These are phyloP conservation scores for Fallopia convolvulus DNA, from an alignment of 148 eudicot species.

Conservation along the genomic window DNA sequence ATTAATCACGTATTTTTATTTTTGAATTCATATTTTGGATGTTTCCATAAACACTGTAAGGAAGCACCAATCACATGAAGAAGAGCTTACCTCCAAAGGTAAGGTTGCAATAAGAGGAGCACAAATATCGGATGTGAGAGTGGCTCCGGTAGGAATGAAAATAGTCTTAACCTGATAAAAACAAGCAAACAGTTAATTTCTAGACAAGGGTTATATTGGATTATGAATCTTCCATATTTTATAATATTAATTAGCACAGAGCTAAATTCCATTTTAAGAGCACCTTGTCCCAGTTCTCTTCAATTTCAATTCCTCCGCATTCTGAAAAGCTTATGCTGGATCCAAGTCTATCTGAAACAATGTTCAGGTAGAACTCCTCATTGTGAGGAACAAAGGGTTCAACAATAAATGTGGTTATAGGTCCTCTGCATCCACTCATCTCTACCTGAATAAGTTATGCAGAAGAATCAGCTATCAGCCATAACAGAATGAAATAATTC, in stretches of 20 bases:
- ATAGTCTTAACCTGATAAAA: slow-evolving; percentile 63
- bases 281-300: slow-evolving; percentile 99
- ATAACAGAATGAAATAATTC: not conserved
- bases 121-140: slow-evolving; percentile 74
- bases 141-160: slow-evolving; percentile 52
- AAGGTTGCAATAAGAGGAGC: slow-evolving; percentile 97
- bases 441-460: slow-evolving; percentile 40
- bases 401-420: slow-evolving; percentile 90
- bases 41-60: not conserved
- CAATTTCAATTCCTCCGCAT: slow-evolving; percentile 98
- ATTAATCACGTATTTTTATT: not conserved
- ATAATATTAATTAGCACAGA: not conserved
- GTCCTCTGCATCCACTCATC: slow-evolving; percentile 99
- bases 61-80: not conserved
- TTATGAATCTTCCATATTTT: not conserved
- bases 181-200: slow-evolving; percentile 3
- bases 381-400: slow-evolving; percentile 93
- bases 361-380: slow-evolving; percentile 81
- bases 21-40: not conserved
- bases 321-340: slow-evolving; percentile 91
- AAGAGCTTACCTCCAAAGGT: slow-evolving; percentile 72
- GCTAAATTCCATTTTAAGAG: not conserved
- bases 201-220: slow-evolving; percentile 1
- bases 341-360: slow-evolving; percentile 92
- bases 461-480: not conserved